Evolutionary conservation across 495 filamentous ascomycete genomes (phyloP).

Genomic region (Lindgomyces ingoldianus): DNA sequence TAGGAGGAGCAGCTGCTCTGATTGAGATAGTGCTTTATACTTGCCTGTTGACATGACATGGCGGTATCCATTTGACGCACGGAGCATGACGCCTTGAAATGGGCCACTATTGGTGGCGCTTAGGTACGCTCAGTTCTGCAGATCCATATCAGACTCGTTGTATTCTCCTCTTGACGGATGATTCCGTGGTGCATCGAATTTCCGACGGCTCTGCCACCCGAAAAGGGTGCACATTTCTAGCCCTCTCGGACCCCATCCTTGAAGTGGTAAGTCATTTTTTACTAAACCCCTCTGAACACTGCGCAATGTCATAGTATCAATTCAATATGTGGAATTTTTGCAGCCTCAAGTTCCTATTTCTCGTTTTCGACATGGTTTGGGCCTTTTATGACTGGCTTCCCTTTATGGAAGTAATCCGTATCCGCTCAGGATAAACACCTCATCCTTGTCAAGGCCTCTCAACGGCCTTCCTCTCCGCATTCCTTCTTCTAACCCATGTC

Average conservation of each 20-base stretch:
- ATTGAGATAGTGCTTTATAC: neutral
- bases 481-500: neutral
- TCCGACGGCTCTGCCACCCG: too few relatives aligned
- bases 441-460: conserved; percentile 7
- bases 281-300: neutral
- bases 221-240: neutral
- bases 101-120: neutral
- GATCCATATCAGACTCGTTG: neutral
- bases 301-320: neutral
- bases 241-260: neutral
- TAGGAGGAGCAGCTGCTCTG: conserved; percentile 3
- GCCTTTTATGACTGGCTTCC: conserved; percentile 11
- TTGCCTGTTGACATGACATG: neutral
- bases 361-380: neutral
- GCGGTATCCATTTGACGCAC: neutral
- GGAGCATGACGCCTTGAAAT: neutral
- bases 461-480: conserved; percentile 16
- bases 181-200: too few relatives aligned
- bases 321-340: neutral
- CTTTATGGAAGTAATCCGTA: conserved; percentile 25
- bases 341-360: neutral
- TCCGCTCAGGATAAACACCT: conserved; percentile 23
- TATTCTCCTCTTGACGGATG: neutral
- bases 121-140: neutral
- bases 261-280: neutral